Base-by-base conservation (phyloP, 2,329 filamentous ascomycete genomes). In the Apiospora rasikravindrae region DNA sequence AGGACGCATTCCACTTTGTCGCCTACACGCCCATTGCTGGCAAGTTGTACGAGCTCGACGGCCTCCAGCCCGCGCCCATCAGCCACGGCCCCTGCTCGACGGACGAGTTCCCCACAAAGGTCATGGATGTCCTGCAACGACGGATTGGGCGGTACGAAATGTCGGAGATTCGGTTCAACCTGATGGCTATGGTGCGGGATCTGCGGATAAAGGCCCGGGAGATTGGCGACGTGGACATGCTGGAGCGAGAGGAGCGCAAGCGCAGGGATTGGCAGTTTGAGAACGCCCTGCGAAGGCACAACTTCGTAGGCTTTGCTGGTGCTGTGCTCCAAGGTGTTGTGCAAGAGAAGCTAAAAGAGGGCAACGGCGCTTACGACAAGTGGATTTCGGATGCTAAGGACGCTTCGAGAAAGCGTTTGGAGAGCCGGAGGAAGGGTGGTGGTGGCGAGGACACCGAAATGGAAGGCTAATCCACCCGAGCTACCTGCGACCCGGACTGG, bases 1-100 rank as follows among this genome's bases (percentile, higher is more conserved):
- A 97, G 78, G 96, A 98, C 80, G 94, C 96, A 40, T 99, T 97
- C 84, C 96, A 99, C 85, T 99, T 99, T 83, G 95, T 99, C 78
- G 96, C 95, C 44, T 99, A 99, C 84, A 95, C 94, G 11, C 89
- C 92, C 70, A 88, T 98, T 76, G 89, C 92, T 80, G 92, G 92
- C 75, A 90, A 86, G 5, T 88, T 99, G 71, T 99, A 98, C 86
- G 96, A 99, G 84, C 89, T 99, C 70, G 96, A 99, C 83, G 96
- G 96, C 24, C 87, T 99, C 75, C 96, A 98, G 84, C 94, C 95
- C 4, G 93, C 94, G 72, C 96, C 96, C 71, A 98, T 99, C 77
- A 91, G 90, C 69, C 96, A 99, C 83, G 96, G 96, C 40, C 75
- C 88, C 4, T 97, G 95, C 82, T 85, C 87, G 0, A 79, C 84